Evolutionary conservation across 306 rosid genomes (phyloP), one percentile per base, ranked within the genome.

Genomic region (Datisca glomerata): DNA sequence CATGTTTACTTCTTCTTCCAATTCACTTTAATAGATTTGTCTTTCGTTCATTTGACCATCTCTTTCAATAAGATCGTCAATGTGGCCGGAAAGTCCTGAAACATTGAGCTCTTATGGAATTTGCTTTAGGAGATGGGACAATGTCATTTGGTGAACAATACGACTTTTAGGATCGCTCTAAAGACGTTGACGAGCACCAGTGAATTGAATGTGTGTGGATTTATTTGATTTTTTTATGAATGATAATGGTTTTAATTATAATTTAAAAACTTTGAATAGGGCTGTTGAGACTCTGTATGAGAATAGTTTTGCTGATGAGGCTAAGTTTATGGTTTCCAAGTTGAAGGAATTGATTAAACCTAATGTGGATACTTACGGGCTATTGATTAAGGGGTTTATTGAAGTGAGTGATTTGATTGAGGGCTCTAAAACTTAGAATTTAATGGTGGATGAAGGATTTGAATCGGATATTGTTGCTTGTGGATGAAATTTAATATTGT

Each of bases 391-490:
- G 8, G 93, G 93, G 20, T 87, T 56, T 13, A 81, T 92, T 33
- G 77, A 74, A 12, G 68, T 50, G 34, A 85, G 94, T 21, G 77
- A 81, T 52, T 46, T 86, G 50, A 43, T 81, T 43, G 94, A 81
- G 55, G 94, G 81, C 59, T 73, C 87, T 0, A 86, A 71, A 49
- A 9, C 79, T 24, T 81, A 94, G 93, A 86, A 86, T 45, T 61
- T 71, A 57, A 86, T 86, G 87, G 79, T 55, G 66, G 94, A 76
- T 54, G 81, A 73, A 39, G 96, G 86, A 35, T 65, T 86, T 27
- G 65, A 64, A 16, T 72, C 75, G 0, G 74, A 64, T 12, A 39
- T 83, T 3, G 72, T 43, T 11, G 70, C 70, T 14, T n/a, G n/a
- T n/a, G n/a, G n/a, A n/a, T n/a, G n/a, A n/a, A n/a, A n/a, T n/a